A percentile compares a stretch with the other conserved stretches of the same genome.
phyloP scores from a whole-genome alignment of 2,329 filamentous ascomycete genomes.

The Tetracladium maxilliforme region DNA sequence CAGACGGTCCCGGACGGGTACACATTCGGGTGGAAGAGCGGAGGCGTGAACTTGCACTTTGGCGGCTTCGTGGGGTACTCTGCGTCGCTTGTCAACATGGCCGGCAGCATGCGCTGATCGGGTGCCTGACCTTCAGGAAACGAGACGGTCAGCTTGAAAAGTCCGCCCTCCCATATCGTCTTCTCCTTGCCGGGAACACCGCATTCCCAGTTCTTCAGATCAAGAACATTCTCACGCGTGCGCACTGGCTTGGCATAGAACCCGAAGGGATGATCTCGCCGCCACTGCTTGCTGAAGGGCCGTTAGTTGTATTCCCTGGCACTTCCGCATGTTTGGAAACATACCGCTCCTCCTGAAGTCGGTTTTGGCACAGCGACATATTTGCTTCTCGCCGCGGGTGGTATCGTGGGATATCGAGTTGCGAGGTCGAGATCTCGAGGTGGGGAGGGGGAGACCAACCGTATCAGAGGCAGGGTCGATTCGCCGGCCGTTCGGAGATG shows the following conservation, averaged over 20 bases:
- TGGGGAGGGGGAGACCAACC: no score
- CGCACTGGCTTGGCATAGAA: conserved; percentile 87
- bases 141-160: conserved; percentile 85
- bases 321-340: conserved; percentile 11
- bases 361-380: conserved; percentile 83
- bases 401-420: background rate
- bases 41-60: conserved; percentile 95
- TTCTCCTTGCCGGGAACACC: conserved; percentile 92
- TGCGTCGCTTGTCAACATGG: conserved; percentile 25
- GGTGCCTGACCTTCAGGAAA: conserved; percentile 73
- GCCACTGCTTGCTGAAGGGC: conserved; percentile 77
- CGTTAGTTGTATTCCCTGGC: conserved; percentile 2
- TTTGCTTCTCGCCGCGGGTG: conserved; percentile 10
- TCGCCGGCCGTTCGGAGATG: no score
- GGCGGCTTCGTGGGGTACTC: conserved; percentile 98
- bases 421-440: no score
- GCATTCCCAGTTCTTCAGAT: conserved; percentile 94
- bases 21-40: conserved; percentile 95
- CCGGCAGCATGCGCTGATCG: no score
- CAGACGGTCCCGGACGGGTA: conserved; percentile 97
- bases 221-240: conserved; percentile 64
- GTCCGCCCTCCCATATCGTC: conserved; percentile 93
- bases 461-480: no score
- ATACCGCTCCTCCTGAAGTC: conserved; percentile 78
- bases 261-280: conserved; percentile 90